These are phyloP conservation scores for Penicillium malachiteum DNA, from an alignment of 495 filamentous ascomycete species.

Conservation along the genomic window DNA sequence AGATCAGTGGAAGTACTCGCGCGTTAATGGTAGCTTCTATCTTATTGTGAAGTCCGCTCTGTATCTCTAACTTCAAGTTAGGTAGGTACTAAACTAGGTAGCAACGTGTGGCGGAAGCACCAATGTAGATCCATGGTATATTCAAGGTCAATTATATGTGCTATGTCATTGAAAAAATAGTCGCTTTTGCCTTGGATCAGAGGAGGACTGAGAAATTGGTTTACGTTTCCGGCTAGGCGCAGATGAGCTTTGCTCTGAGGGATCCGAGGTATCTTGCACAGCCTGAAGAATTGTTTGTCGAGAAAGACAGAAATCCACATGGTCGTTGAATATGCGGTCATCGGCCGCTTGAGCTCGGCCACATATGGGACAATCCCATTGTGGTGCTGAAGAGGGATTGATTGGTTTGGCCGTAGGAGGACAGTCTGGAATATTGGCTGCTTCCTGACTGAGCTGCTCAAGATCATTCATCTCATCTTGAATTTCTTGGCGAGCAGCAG, in stretches of 20 bases:
- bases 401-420: background rate
- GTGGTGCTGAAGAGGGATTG: slow-evolving; percentile 30
- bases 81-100: too few relatives aligned
- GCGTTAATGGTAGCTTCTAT: too few relatives aligned
- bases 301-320: slow-evolving; percentile 92
- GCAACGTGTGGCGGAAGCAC: too few relatives aligned
- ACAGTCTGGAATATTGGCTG: slow-evolving; percentile 12
- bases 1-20: too few relatives aligned
- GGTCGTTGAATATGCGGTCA: slow-evolving; percentile 82
- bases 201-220: slow-evolving; percentile 11
- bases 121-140: background rate
- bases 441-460: slow-evolving; percentile 63
- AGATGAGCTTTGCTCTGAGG: background rate
- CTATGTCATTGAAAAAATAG: slow-evolving; percentile 36
- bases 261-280: slow-evolving; percentile 49
- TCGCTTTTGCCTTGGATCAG: slow-evolving; percentile 39
- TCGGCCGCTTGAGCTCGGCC: slow-evolving; percentile 67
- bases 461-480: slow-evolving; percentile 65
- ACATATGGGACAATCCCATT: slow-evolving; percentile 91
- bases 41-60: too few relatives aligned
- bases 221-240: slow-evolving; percentile 31
- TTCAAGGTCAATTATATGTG: background rate
- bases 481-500: slow-evolving; percentile 59
- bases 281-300: slow-evolving; percentile 80
- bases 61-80: too few relatives aligned